These are phyloP conservation scores for Phytophthora quininea DNA, from an alignment of 352 stramenopile species.

Conservation along the genomic window DNA sequence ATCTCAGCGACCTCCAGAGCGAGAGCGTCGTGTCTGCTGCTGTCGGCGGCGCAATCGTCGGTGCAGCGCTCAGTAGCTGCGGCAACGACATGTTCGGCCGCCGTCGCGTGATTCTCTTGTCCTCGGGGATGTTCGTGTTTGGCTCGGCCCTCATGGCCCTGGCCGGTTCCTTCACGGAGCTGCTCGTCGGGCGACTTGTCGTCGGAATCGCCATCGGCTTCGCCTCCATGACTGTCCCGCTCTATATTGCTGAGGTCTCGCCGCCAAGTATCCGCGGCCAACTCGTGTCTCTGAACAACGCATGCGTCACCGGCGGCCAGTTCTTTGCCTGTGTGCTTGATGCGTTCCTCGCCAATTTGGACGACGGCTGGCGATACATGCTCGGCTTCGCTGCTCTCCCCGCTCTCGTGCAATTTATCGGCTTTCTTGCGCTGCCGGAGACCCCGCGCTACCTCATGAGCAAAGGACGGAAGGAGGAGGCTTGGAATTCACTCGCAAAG, in stretches of 20 bases:
- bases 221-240: slow-evolving; percentile 77
- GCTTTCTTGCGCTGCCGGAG: slow-evolving; percentile 72
- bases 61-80: slow-evolving; percentile 58
- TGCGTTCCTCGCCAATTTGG: slow-evolving; percentile 53
- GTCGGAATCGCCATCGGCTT: slow-evolving; percentile 73
- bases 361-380: slow-evolving; percentile 82
- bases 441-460: slow-evolving; percentile 70
- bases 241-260: slow-evolving; percentile 83
- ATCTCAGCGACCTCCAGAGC: slow-evolving; percentile 61
- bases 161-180: slow-evolving; percentile 48
- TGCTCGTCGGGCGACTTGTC: slow-evolving; percentile 63
- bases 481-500: slow-evolving; percentile 46
- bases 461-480: slow-evolving; percentile 47
- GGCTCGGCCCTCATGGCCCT: slow-evolving; percentile 66
- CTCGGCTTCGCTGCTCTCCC: slow-evolving; percentile 73
- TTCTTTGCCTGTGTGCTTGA: slow-evolving; percentile 80
- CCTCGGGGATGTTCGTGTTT: slow-evolving; percentile 66
- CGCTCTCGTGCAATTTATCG: slow-evolving; percentile 70
- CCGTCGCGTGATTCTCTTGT: slow-evolving; percentile 66
- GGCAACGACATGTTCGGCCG: slow-evolving; percentile 69
- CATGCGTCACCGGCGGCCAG: slow-evolving; percentile 74
- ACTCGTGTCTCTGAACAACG: slow-evolving; percentile 82
- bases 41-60: slow-evolving; percentile 73
- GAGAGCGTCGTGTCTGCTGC: slow-evolving; percentile 75
- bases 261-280: slow-evolving; percentile 65